Conservation (phyloP, 495 filamentous ascomycete genomes). For the Hypoxylon intermedium region DNA sequence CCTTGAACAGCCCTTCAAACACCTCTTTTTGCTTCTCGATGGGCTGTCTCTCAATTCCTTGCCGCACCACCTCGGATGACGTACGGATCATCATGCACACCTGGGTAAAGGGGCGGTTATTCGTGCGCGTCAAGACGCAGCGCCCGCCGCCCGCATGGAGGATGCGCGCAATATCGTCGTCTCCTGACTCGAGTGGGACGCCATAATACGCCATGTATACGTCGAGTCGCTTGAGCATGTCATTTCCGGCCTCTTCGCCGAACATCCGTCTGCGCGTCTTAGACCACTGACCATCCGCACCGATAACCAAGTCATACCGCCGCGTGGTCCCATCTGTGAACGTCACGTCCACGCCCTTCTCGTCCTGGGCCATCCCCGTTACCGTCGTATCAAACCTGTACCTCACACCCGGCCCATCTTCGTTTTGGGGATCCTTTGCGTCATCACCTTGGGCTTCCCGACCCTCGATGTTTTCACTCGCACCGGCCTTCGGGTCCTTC, state of each 20-base stretch:
- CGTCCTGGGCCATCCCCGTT: conserved; percentile 22
- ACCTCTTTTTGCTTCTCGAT: conserved; percentile 20
- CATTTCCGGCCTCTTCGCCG: conserved; percentile 30
- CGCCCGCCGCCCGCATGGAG: conserved; percentile 27
- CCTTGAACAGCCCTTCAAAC: conserved; percentile 24
- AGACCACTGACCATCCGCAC: conserved; percentile 58
- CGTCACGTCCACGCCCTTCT: conserved; percentile 25
- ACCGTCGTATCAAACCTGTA: conserved; percentile 29
- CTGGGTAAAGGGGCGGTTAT: conserved; percentile 26
- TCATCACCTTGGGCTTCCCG: neutral
- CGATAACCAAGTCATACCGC: conserved; percentile 58
- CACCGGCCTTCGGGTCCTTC: conserved; percentile 43
- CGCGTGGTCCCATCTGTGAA: conserved; percentile 45
- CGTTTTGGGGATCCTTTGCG: neutral
- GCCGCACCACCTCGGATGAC: conserved; percentile 30
- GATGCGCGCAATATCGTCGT: conserved; percentile 31
- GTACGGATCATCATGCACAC: conserved; percentile 33
- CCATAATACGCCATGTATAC: conserved; percentile 33
- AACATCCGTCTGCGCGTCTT: conserved; percentile 50
- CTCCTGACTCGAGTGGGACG: neutral
- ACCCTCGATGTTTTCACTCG: neutral
- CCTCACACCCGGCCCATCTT: conserved; percentile 21
- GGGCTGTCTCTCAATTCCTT: conserved; percentile 10
- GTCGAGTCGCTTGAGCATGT: conserved; percentile 22
- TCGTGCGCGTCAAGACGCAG: conserved; percentile 9